Evolutionary conservation across 2,329 filamentous ascomycete species (phyloP).

Genomic region (Annulohypoxylon truncatum): DNA sequence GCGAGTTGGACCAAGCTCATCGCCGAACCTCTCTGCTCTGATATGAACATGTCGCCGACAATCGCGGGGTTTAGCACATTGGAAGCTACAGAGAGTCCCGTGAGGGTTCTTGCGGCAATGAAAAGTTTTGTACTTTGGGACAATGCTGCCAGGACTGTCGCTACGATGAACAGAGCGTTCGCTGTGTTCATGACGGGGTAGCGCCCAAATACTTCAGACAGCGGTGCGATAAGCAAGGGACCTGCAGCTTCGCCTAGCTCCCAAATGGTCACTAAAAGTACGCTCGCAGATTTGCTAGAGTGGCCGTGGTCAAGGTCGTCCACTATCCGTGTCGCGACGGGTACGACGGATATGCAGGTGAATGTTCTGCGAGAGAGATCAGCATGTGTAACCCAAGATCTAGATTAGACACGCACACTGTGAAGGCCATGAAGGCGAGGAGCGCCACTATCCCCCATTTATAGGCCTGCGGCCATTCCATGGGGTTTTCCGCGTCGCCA

Average conservation of each 20-base stretch:
- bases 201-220: slow-evolving; percentile 71
- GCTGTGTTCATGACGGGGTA: slow-evolving; percentile 64
- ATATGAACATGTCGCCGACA: slow-evolving; percentile 70
- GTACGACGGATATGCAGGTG: slow-evolving; percentile 67
- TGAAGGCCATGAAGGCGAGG: slow-evolving; percentile 66
- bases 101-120: slow-evolving; percentile 65
- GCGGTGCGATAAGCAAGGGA: slow-evolving; percentile 69
- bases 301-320: slow-evolving; percentile 57
- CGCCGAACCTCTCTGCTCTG: slow-evolving; percentile 67
- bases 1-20: slow-evolving; percentile 69
- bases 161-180: slow-evolving; percentile 63
- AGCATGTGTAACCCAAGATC: not conserved
- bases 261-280: slow-evolving; percentile 77
- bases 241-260: slow-evolving; percentile 74
- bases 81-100: slow-evolving; percentile 71
- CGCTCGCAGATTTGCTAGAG: slow-evolving; percentile 59
- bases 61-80: slow-evolving; percentile 73
- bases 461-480: slow-evolving; percentile 63
- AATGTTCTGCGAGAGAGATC: slow-evolving; percentile 59
- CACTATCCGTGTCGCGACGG: slow-evolving; percentile 64
- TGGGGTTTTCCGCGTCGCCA: slow-evolving; percentile 63
- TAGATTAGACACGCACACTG: slow-evolving; percentile 57
- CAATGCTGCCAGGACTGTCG: slow-evolving; percentile 61
- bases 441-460: slow-evolving; percentile 66
- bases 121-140: slow-evolving; percentile 59